Percentiles rank a stretch among this genome's conserved stretches.
Conservation (phyloP, 129 eudicot species). For the Pseudognaphalium luteoalbum region DNA sequence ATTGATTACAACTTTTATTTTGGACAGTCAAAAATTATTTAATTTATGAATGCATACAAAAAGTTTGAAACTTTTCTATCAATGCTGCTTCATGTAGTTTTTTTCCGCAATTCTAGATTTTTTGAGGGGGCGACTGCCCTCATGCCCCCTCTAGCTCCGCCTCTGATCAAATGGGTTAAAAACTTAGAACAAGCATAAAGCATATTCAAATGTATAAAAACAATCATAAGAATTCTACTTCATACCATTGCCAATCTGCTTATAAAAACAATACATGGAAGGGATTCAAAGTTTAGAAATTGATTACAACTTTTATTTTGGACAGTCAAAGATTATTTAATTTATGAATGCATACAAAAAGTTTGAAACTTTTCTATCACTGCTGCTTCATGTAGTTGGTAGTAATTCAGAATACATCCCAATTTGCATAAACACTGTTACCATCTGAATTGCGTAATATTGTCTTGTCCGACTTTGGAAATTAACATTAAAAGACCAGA, state of each 20-base stretch:
- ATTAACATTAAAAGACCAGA: slow-evolving; percentile 2
- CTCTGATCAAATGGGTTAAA: too few relatives aligned
- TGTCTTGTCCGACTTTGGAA: background rate
- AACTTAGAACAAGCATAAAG: too few relatives aligned
- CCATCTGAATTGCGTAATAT: background rate
- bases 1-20: background rate
- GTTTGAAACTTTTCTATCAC: background rate
- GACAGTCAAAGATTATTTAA: background rate
- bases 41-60: background rate
- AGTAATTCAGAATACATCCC: too few relatives aligned
- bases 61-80: background rate
- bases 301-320: background rate
- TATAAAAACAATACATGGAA: background rate
- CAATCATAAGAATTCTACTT: background rate
- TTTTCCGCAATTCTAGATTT: too few relatives aligned
- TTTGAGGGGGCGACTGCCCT: too few relatives aligned
- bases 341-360: background rate
- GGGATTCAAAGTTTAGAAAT: background rate
- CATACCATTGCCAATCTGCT: background rate
- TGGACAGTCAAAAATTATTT: background rate
- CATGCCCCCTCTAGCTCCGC: too few relatives aligned
- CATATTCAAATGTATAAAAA: background rate
- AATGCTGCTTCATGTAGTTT: background rate
- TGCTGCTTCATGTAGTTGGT: background rate
- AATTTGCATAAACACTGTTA: slow-evolving; percentile 4